phyloP scores from a whole-genome alignment of 2,329 filamentous ascomycete species.

The Epichloe baconii region DNA sequence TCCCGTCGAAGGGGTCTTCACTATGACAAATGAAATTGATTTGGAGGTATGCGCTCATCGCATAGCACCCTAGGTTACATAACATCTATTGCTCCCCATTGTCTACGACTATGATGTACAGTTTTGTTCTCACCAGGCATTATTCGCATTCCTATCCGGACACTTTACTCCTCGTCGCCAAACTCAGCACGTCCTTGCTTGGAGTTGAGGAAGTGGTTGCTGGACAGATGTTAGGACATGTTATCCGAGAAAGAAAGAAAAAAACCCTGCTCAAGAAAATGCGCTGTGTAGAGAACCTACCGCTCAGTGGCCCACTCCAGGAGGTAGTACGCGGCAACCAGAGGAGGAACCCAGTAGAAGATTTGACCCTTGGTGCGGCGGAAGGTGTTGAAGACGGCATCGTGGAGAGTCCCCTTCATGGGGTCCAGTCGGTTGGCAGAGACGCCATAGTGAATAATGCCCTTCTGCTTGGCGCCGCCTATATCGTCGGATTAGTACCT shows the following conservation, averaged over 20 bases:
- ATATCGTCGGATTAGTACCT: constrained; percentile 4
- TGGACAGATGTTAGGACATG: constrained; percentile 18
- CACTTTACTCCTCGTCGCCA: constrained; percentile 30
- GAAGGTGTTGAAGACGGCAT: constrained; percentile 91
- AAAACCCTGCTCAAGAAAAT: too few species aligned
- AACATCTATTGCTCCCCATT: constrained; percentile 24
- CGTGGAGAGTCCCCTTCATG: constrained; percentile 62
- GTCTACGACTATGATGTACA: constrained; percentile 31
- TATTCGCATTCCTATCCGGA: constrained; percentile 1
- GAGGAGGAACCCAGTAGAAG: constrained; percentile 74
- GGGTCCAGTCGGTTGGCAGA: constrained; percentile 82
- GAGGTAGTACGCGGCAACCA: constrained; percentile 64
- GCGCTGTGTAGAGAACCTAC: constrained; percentile 37
- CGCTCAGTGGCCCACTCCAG: constrained; percentile 87
- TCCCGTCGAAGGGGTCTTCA: background rate
- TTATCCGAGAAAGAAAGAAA: background rate
- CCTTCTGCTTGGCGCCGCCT: constrained; percentile 49
- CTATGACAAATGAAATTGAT: constrained; percentile 12
- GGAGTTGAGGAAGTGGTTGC: constrained; percentile 72
- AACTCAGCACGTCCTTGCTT: constrained; percentile 55
- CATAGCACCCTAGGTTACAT: constrained; percentile 8
- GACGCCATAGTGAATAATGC: constrained; percentile 59
- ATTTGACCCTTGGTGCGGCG: constrained; percentile 76
- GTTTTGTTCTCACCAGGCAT: constrained; percentile 6
- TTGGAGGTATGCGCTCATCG: constrained; percentile 4